A percentile compares a stretch with the other conserved stretches of the same genome.
Conservation (phyloP, 148 eudicot species). For the Fallopia convolvulus region DNA sequence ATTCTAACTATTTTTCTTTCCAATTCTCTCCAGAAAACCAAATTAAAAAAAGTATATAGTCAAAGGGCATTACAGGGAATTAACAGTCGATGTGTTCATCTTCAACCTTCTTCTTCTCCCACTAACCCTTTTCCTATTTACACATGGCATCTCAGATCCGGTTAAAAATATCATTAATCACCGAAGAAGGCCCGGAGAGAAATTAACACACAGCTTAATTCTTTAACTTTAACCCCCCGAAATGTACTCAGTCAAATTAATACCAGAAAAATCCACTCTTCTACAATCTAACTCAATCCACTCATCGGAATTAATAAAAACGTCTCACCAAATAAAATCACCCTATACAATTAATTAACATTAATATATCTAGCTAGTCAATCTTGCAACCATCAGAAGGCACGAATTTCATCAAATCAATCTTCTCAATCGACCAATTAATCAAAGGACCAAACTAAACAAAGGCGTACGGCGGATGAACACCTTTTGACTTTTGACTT, state of each 20-base stretch:
- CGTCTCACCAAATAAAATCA: not conserved
- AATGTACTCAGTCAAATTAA: not conserved
- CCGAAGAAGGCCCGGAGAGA: no score
- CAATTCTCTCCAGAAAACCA: not conserved
- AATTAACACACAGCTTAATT: no score
- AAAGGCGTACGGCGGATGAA: not conserved
- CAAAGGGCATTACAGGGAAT: not conserved
- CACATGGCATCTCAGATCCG: not conserved
- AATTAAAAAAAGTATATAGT: not conserved
- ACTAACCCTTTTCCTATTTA: not conserved
- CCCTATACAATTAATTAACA: not conserved
- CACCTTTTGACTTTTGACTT: conserved; percentile 6
- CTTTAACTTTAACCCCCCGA: not conserved
- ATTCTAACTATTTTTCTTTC: not conserved
- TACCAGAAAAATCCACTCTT: not conserved
- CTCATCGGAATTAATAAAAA: not conserved
- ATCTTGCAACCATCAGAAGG: not conserved
- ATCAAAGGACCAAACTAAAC: not conserved
- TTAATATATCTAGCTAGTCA: not conserved
- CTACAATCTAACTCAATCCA: conserved; percentile 7
- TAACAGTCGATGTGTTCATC: not conserved
- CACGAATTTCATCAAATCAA: not conserved
- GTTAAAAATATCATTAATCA: no score
- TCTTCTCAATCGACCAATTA: conserved; percentile 3
- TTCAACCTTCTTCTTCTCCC: not conserved